Evolutionary conservation across 1,139 yeast species (phyloP).

Genomic region (Saccharomyces hybrid): DNA sequence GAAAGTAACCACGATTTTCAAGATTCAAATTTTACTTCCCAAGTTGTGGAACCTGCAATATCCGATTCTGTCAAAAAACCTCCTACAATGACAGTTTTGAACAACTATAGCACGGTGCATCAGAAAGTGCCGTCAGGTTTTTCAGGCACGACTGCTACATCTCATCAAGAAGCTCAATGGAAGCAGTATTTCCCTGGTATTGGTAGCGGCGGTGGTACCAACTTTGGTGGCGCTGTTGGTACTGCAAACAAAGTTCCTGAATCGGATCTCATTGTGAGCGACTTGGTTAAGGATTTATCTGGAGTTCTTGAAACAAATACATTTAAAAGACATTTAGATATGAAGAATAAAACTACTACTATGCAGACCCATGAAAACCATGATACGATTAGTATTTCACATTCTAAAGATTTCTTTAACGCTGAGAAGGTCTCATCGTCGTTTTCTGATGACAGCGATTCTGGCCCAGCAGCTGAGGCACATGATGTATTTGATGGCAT

Average conservation of each 20-base stretch:
- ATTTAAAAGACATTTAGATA: conserved; percentile 15
- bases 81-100: not conserved
- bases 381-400: not conserved
- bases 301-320: conserved; percentile 24
- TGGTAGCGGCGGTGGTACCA: not conserved
- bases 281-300: conserved; percentile 25
- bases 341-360: not conserved
- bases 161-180: conserved; percentile 19
- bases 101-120: conserved; percentile 21
- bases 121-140: conserved; percentile 8
- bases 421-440: not conserved
- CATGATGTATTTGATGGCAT: conserved; percentile 23
- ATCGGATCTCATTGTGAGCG: conserved; percentile 21
- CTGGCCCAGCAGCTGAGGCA: conserved; percentile 24
- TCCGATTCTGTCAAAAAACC: not conserved
- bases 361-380: conserved; percentile 1
- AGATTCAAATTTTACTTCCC: conserved; percentile 19
- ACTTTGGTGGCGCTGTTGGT: not conserved
- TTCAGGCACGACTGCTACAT: conserved; percentile 4
- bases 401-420: not conserved
- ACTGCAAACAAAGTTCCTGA: conserved; percentile 7
- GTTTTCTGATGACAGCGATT: conserved; percentile 13
- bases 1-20: conserved; percentile 16
- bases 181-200: conserved; percentile 16
- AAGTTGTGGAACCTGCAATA: conserved; percentile 12